A percentile compares a stretch with the other conserved stretches of the same genome.
phyloP scores from a whole-genome alignment of 2,329 filamentous ascomycete species.

The Ophiosphaerella korrae region DNA sequence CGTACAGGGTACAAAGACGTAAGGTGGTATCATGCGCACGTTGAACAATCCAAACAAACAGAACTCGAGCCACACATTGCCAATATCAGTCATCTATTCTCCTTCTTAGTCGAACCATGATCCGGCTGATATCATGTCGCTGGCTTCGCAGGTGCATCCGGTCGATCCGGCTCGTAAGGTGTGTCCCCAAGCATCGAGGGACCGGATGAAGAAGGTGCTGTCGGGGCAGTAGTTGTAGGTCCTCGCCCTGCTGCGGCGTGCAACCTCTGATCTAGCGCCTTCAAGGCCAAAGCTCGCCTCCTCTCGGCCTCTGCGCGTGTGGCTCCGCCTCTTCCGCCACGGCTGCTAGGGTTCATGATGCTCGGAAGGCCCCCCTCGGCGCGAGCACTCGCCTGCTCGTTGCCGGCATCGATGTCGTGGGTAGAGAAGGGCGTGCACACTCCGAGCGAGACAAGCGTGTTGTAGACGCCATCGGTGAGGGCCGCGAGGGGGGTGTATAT shows the following conservation, averaged over 20 bases:
- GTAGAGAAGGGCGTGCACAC: constrained; percentile 85
- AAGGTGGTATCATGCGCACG: constrained; percentile 32
- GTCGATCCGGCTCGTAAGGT: constrained; percentile 49
- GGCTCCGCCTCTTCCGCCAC: constrained; percentile 58
- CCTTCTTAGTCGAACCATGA: background rate
- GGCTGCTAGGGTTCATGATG: constrained; percentile 58
- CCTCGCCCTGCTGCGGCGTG: constrained; percentile 73
- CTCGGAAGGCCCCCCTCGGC: constrained; percentile 66
- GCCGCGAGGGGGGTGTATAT: constrained; percentile 77
- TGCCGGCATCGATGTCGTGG: constrained; percentile 75
- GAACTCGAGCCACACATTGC: background rate
- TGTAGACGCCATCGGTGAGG: constrained; percentile 76
- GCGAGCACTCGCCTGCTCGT: constrained; percentile 70
- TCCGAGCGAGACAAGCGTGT: constrained; percentile 72
- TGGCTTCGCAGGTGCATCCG: constrained; percentile 31
- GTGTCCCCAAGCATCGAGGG: constrained; percentile 48
- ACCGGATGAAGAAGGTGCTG: constrained; percentile 35
- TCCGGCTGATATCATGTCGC: constrained; percentile 17
- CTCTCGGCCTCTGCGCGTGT: constrained; percentile 91
- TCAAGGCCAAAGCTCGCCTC: constrained; percentile 83
- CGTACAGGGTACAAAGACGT: constrained; percentile 30
- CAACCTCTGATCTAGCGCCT: constrained; percentile 88
- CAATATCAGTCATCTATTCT: background rate
- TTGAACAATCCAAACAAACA: constrained; percentile 15
- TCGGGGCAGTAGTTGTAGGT: constrained; percentile 49